Base-by-base conservation (phyloP, 441 rosid genomes). In the Breynia disticha region DNA sequence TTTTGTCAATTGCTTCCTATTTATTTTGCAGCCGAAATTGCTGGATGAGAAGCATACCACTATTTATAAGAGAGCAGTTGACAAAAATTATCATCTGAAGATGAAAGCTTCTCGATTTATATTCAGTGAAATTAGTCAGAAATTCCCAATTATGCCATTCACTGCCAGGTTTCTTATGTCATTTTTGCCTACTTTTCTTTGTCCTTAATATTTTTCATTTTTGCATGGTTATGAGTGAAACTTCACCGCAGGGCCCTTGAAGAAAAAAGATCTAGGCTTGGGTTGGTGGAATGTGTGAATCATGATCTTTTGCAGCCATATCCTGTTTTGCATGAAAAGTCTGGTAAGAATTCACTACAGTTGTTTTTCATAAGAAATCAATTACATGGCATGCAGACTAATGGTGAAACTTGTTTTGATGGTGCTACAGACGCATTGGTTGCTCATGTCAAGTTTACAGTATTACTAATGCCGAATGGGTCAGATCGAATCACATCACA, bases 31-130 rank as follows among this genome's bases (percentile, higher is more conserved):
- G 96, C 99, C 99, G 1, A 86, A 79, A 73, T 71, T 84, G 35
- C 69, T 89, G 61, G 96, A 93, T 58, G 97, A 93, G 80, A 93
- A 80, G 69, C 91, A 87, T 65, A 93, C 99, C 0, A 89, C 96
- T 32, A 61, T 84, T 55, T 84, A 89, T 61, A 93, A 83, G 76
- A 86, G 88, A 71, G 97, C 91, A n/a, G 87, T 82, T 19, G 78
- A 74, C 71, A 80, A 73, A 70, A 86, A 61, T 46, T 93, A 93
- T 72, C 91, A 80, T 72, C 72, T 93, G 76, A 93, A 89, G 69
- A 86, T 89, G 97, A 89, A 86, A 72, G 90, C 97, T 48, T 93
- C 97, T 57, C 76, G 96, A 67, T 93, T 89, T 75, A 86, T 83
- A 64, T 79, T 86, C 73, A 84, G 95, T 62, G 99, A 93, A 70